A percentile compares a stretch with the other conserved stretches of the same genome.
Conservation (phyloP, 2,329 filamentous ascomycete genomes). For the Hymenoscyphus occultus region DNA sequence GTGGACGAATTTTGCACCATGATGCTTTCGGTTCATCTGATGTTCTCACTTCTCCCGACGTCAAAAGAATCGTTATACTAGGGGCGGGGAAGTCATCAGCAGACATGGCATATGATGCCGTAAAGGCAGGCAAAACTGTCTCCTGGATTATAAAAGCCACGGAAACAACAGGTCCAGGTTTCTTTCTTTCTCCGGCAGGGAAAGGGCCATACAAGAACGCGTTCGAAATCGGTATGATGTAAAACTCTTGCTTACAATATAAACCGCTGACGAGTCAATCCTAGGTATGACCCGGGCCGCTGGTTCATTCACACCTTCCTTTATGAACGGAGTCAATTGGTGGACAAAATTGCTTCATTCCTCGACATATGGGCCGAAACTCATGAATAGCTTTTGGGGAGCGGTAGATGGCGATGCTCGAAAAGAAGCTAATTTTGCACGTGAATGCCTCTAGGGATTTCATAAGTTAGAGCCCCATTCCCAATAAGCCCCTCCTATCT, state of each 20-base stretch:
- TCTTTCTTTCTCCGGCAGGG: conserved; percentile 31
- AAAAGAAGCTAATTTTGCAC: conserved; percentile 29
- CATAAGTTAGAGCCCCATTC: conserved; percentile 29
- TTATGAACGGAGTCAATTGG: conserved; percentile 19
- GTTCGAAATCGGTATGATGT: conserved; percentile 21
- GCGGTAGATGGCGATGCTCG: conserved; percentile 23
- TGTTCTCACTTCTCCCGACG: conserved; percentile 22
- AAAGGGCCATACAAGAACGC: conserved; percentile 30
- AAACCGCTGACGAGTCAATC: background rate
- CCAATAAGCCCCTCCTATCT: conserved; percentile 20
- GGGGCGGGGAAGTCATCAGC: conserved; percentile 39
- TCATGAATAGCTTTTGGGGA: conserved; percentile 25
- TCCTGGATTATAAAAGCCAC: conserved; percentile 38
- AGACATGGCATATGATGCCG: conserved; percentile 39
- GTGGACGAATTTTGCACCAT: conserved; percentile 35
- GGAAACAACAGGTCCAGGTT: conserved; percentile 35
- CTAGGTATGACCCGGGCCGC: conserved; percentile 16
- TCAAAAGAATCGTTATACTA: conserved; percentile 35
- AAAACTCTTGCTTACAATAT: background rate
- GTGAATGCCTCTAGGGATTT: conserved; percentile 28
- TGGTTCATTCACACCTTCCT: conserved; percentile 16
- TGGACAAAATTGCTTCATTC: conserved; percentile 20
- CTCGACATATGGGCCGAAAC: conserved; percentile 21
- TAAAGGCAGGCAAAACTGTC: conserved; percentile 37
- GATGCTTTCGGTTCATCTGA: conserved; percentile 36